These are phyloP conservation scores for Cyclotella kingstonii DNA, from an alignment of 108 stramenopile species.

Conservation along the genomic window DNA sequence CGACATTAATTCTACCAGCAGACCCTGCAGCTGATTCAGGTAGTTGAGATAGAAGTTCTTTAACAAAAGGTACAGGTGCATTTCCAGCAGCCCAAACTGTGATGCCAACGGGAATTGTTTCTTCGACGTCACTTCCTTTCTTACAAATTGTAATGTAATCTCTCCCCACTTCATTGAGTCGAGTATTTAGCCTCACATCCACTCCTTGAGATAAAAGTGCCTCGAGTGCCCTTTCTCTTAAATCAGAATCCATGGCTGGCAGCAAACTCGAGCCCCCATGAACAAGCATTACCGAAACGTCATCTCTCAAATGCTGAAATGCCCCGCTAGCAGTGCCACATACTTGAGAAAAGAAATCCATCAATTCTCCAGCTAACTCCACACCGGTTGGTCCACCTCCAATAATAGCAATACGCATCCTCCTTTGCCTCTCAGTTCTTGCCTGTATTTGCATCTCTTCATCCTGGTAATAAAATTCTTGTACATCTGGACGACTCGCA, in stretches of 20 bases:
- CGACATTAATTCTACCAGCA: constrained; percentile 61
- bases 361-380: constrained; percentile 68
- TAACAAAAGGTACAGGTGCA: constrained; percentile 56
- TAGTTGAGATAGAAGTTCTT: constrained; percentile 46
- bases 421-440: constrained; percentile 22
- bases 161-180: constrained; percentile 47
- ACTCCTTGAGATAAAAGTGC: constrained; percentile 51
- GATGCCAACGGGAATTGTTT: constrained; percentile 42
- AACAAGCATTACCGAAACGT: constrained; percentile 50
- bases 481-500: constrained; percentile 46
- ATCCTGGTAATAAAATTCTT: constrained; percentile 41
- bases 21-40: constrained; percentile 39
- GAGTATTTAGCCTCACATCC: constrained; percentile 58
- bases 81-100: constrained; percentile 72
- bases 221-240: constrained; percentile 43
- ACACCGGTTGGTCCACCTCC: constrained; percentile 58
- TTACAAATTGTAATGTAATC: constrained; percentile 30
- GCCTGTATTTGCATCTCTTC: constrained; percentile 21
- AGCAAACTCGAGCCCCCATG: constrained; percentile 59
- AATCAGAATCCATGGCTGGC: constrained; percentile 57
- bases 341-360: constrained; percentile 58
- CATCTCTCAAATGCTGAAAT: constrained; percentile 51
- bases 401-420: constrained; percentile 40
- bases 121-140: constrained; percentile 41
- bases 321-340: constrained; percentile 32